Base-by-base conservation (phyloP, 2,329 filamentous ascomycete species). In the Cadophora sp. region DNA sequence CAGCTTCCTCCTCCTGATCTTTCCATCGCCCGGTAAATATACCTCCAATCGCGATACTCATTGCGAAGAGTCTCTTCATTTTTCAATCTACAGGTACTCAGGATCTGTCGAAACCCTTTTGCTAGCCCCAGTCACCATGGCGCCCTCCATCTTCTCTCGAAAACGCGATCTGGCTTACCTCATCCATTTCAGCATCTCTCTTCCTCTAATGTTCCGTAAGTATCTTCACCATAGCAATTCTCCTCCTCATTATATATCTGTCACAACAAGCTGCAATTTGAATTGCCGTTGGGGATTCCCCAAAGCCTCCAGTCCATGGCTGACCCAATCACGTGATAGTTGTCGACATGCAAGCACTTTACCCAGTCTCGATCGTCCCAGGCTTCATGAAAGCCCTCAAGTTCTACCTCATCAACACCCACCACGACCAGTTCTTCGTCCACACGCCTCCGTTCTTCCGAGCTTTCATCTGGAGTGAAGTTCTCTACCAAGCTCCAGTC, bases 361-460 rank as follows among this genome's bases (percentile, higher is more conserved):
- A 88, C 69, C 88, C 89, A 1, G 58, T 78, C 4, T 76, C 77
- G 45, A 71, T 89, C 9, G 81, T 81, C 58, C 85, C 85, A 0
- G 62, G 77, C 0, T 80, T 86, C 74, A 83, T 88, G 72, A 75
- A 76, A 50, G 68, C 76, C 0, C 68, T 91, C 1, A 84, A 85
- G 66, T 73, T 78, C 2, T 90, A 80, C 77, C 90, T 91, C 77
- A 80, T 89, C 67, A 75, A 79, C 1, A 89, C 83, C 1, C 90
- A 89, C 76, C 81, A 83, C 16, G 89, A 91, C 74, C 85, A 83
- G 62, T 89, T 90, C 80, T 90, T 91, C 79, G 80, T 83, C 41
- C 74, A 79, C 3, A 82, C 86, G 1, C 88, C 88, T 47, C 76
- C 81, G 4, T 91, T 86, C 84, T 91, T 91, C 74, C 79, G 78